phyloP scores from a whole-genome alignment of 2,329 filamentous ascomycete species.

The Pseudocercospora pini-densiflorae region DNA sequence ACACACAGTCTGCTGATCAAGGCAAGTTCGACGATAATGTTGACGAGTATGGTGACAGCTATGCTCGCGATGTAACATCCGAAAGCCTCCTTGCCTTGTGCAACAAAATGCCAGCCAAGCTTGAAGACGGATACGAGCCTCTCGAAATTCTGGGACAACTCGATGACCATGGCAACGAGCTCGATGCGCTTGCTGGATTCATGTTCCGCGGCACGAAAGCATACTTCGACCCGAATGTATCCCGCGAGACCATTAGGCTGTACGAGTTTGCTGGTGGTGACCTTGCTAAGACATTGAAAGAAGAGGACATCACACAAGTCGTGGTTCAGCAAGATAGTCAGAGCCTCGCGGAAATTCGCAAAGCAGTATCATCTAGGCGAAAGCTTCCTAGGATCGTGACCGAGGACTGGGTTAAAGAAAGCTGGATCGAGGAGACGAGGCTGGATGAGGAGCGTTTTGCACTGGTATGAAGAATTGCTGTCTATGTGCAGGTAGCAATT shows the following conservation, averaged over 20 bases:
- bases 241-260: constrained; percentile 36
- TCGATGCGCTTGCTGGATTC: constrained; percentile 57
- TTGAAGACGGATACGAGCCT: constrained; percentile 50
- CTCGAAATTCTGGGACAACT: constrained; percentile 61
- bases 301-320: constrained; percentile 71
- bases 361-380: constrained; percentile 29
- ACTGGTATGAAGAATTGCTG: background rate
- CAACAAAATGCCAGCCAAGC: constrained; percentile 56
- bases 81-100: constrained; percentile 65
- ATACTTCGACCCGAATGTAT: constrained; percentile 45
- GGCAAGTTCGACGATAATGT: constrained; percentile 64
- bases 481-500: background rate
- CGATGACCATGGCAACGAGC: constrained; percentile 59
- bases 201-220: constrained; percentile 57
- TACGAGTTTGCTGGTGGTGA: constrained; percentile 70
- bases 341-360: constrained; percentile 33
- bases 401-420: constrained; percentile 74
- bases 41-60: constrained; percentile 84
- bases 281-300: constrained; percentile 57
- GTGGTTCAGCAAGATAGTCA: constrained; percentile 57
- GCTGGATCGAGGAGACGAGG: constrained; percentile 77
- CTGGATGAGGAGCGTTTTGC: constrained; percentile 71
- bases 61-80: constrained; percentile 68
- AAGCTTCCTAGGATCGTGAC: constrained; percentile 71
- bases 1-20: constrained; percentile 62